A percentile compares a stretch with the other conserved stretches of the same genome.
Conservation (phyloP, 306 rosid species). For the Vigna nakashimae region DNA sequence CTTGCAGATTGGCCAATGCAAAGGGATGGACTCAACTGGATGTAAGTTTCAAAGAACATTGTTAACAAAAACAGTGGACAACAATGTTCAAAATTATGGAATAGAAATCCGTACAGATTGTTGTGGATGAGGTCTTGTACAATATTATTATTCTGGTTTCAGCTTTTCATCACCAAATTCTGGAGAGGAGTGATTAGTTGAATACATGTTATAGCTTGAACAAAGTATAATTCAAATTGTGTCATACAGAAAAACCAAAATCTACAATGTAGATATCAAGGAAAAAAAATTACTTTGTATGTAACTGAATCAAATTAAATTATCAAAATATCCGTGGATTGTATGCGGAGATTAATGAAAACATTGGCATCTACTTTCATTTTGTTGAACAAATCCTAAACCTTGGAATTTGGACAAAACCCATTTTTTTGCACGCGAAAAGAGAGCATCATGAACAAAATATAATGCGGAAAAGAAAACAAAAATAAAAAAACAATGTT, state of each 20-base stretch:
- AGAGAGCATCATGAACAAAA: not conserved
- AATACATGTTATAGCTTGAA: slow-evolving; percentile 42
- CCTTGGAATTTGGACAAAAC: not conserved
- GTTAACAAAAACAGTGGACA: slow-evolving; percentile 52
- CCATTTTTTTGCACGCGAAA: not conserved
- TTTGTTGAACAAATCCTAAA: not conserved
- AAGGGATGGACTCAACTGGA: slow-evolving; percentile 56
- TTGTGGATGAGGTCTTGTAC: slow-evolving; percentile 44
- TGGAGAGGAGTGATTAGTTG: slow-evolving; percentile 45
- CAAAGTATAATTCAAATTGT: slow-evolving; percentile 18
- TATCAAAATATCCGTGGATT: not conserved
- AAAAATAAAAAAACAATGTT: not conserved
- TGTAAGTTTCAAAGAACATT: slow-evolving; percentile 56
- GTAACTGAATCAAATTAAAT: slow-evolving; percentile 2
- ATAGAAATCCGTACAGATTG: slow-evolving; percentile 3
- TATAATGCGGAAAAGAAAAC: not conserved
- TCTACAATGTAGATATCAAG: slow-evolving; percentile 22
- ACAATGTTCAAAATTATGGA: slow-evolving; percentile 12
- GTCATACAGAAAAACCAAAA: slow-evolving; percentile 14
- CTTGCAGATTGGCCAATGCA: slow-evolving; percentile 78
- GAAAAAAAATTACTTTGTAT: slow-evolving; percentile 9
- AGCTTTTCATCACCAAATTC: slow-evolving; percentile 35
- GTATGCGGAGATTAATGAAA: not conserved
- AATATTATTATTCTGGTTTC: slow-evolving; percentile 33
- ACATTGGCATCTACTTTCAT: slow-evolving; percentile 1